These are phyloP conservation scores for Nitzschia sp. DNA, from an alignment of 108 stramenopile genomes.

Conservation along the genomic window DNA sequence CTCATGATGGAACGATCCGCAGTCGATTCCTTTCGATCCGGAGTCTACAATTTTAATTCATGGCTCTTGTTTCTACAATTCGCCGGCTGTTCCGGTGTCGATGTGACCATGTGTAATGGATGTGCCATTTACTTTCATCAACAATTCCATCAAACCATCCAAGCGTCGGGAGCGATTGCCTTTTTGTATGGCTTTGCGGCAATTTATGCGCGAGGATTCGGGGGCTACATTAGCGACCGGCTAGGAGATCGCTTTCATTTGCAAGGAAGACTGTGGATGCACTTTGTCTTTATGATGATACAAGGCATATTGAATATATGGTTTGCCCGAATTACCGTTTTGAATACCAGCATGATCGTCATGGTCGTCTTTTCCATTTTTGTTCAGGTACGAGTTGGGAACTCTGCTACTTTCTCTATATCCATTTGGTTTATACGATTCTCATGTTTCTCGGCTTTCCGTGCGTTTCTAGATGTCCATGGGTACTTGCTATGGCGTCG, in stretches of 20 bases:
- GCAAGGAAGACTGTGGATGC: slow-evolving; percentile 52
- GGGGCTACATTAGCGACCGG: slow-evolving; percentile 49
- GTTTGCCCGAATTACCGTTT: slow-evolving; percentile 36
- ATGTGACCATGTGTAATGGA: slow-evolving; percentile 70
- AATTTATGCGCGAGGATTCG: slow-evolving; percentile 54
- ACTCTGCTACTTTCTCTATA: too few species aligned
- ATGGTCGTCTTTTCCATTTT: slow-evolving; percentile 63
- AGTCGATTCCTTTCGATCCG: slow-evolving; percentile 47
- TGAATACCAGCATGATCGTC: slow-evolving; percentile 38
- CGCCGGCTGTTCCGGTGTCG: slow-evolving; percentile 67
- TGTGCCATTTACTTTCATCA: slow-evolving; percentile 59
- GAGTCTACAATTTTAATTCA: slow-evolving; percentile 56
- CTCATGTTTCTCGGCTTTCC: neutral
- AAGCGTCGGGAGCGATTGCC: slow-evolving; percentile 50
- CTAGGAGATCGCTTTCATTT: slow-evolving; percentile 35
- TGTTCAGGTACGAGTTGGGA: slow-evolving; percentile 45
- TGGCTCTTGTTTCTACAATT: slow-evolving; percentile 71
- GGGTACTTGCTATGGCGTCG: slow-evolving; percentile 68
- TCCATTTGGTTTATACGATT: too few species aligned
- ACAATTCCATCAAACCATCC: slow-evolving; percentile 41
- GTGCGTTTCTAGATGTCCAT: slow-evolving; percentile 36
- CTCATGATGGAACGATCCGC: slow-evolving; percentile 57
- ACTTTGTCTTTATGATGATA: slow-evolving; percentile 42
- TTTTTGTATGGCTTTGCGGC: slow-evolving; percentile 50
- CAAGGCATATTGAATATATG: slow-evolving; percentile 51